Percentiles rank a stretch among this genome's conserved stretches.
phyloP scores from a whole-genome alignment of 2,329 filamentous ascomycete species.

The Arthrobotrys megalospora region DNA sequence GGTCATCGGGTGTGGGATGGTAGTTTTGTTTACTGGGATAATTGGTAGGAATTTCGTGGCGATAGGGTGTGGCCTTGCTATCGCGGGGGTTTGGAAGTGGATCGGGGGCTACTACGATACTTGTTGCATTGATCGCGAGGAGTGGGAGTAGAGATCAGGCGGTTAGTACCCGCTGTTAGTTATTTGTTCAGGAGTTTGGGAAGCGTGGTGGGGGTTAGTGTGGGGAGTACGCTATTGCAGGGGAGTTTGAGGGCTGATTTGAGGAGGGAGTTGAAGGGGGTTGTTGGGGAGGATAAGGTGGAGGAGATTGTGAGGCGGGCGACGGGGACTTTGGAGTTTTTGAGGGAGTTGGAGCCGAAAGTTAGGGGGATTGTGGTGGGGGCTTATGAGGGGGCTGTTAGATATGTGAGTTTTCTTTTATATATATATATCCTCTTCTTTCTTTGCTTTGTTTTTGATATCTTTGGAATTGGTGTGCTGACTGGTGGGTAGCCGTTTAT shows the following conservation, averaged over 20 bases:
- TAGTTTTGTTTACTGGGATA: constrained; percentile 69
- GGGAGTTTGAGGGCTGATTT: constrained; percentile 76
- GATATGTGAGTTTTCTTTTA: constrained; percentile 42
- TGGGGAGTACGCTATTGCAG: constrained; percentile 80
- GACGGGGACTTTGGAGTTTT: constrained; percentile 78
- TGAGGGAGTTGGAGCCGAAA: constrained; percentile 75
- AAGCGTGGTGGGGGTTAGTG: constrained; percentile 77
- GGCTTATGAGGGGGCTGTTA: constrained; percentile 77
- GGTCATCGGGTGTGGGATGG: constrained; percentile 73
- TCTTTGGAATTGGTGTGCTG: not conserved
- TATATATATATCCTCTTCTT: not conserved
- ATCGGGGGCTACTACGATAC: constrained; percentile 78
- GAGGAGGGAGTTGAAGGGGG: constrained; percentile 64
- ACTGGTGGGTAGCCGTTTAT: constrained; percentile 41
- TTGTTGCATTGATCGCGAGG: constrained; percentile 81
- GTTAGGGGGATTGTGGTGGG: constrained; percentile 74
- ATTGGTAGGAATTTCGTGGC: constrained; percentile 18
- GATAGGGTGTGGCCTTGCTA: constrained; percentile 73
- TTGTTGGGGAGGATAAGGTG: constrained; percentile 65
- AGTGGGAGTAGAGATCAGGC: constrained; percentile 78
- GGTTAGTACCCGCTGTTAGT: constrained; percentile 82
- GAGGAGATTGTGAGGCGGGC: constrained; percentile 78
- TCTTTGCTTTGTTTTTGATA: not conserved
- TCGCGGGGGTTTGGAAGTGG: constrained; percentile 73
- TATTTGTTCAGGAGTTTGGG: constrained; percentile 85